These are phyloP conservation scores for Psilocybe cubensis DNA, from an alignment of 768 basidiomycete species.

Conservation along the genomic window DNA sequence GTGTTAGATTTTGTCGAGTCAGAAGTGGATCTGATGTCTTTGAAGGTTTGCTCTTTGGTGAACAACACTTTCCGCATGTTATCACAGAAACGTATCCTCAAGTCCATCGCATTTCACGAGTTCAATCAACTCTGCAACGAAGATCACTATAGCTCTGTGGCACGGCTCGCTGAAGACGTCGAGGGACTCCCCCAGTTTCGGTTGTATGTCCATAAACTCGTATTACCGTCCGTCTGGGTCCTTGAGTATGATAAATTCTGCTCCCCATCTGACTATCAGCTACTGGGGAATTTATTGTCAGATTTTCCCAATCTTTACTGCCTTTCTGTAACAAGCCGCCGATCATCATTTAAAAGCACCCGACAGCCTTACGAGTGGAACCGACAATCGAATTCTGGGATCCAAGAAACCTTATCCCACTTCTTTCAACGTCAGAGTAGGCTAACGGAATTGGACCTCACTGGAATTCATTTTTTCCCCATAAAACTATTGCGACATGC, in stretches of 20 bases:
- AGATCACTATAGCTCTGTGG: neutral
- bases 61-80: neutral
- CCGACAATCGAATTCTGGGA: neutral
- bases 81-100: neutral
- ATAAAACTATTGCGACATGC: neutral
- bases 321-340: neutral
- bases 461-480: neutral
- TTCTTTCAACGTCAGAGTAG: neutral
- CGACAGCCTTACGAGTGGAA: neutral
- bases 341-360: neutral
- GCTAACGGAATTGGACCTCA: neutral
- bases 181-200: neutral
- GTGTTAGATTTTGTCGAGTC: neutral
- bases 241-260: neutral
- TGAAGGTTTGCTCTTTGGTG: neutral
- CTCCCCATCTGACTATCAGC: neutral
- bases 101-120: neutral
- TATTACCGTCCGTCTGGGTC: neutral
- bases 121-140: neutral
- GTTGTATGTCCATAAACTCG: neutral
- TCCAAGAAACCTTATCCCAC: neutral
- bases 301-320: neutral
- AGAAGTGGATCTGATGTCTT: neutral
- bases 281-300: neutral
- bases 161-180: neutral